A percentile compares a stretch with the other conserved stretches of the same genome.
phyloP scores from a whole-genome alignment of 805 yeast genomes.

The Metschnikowia cerradonensis region DNA sequence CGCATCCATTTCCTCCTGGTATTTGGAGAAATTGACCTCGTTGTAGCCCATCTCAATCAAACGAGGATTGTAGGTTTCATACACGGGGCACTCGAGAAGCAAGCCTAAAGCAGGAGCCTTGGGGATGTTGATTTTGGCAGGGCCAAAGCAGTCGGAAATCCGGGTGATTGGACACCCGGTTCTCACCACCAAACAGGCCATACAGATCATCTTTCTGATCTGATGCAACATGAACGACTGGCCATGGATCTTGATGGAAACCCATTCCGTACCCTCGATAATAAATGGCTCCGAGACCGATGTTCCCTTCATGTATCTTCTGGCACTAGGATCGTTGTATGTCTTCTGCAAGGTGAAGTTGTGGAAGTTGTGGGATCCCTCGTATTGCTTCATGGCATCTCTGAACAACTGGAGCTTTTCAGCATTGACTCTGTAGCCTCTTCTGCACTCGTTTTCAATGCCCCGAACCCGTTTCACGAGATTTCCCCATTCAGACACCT shows the following conservation, averaged over 20 bases:
- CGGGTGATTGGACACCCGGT: constrained; percentile 79
- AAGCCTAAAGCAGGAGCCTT: constrained; percentile 97
- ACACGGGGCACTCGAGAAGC: constrained; percentile 86
- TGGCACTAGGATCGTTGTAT: constrained; percentile 80
- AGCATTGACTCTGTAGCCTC: constrained; percentile 60
- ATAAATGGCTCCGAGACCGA: constrained; percentile 84
- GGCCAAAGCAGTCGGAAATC: constrained; percentile 71
- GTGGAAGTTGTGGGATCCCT: constrained; percentile 90
- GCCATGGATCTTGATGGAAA: constrained; percentile 92
- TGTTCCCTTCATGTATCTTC: constrained; percentile 75
- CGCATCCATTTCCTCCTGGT: constrained; percentile 66
- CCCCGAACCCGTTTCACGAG: constrained; percentile 52
- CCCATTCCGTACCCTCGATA: constrained; percentile 94
- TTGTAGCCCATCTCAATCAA: constrained; percentile 75
- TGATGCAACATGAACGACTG: constrained; percentile 98
- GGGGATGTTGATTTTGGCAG: constrained; percentile 79
- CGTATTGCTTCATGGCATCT: constrained; percentile 64
- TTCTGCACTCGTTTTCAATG: constrained; percentile 63
- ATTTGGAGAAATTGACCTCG: constrained; percentile 62
- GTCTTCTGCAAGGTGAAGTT: constrained; percentile 80
- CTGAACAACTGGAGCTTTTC: constrained; percentile 63
- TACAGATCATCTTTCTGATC: constrained; percentile 95
- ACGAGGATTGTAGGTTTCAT: constrained; percentile 74
- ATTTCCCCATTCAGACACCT: constrained; percentile 34
- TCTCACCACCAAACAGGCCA: constrained; percentile 83